Conservation (phyloP, 306 rosid genomes). For the Fagus sylvatica region DNA sequence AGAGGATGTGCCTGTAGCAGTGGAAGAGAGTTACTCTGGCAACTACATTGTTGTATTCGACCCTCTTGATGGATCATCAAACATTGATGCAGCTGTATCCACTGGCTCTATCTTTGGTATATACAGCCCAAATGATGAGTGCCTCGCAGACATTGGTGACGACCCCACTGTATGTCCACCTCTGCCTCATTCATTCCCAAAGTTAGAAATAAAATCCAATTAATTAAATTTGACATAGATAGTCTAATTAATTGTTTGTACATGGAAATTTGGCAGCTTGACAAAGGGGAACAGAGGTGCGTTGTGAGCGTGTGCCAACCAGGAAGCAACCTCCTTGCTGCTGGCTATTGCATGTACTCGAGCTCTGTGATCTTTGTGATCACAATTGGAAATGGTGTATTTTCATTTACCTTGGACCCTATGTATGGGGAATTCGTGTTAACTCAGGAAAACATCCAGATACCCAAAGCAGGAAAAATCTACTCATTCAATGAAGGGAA, state of each 20-base stretch:
- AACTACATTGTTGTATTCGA: conserved; percentile 95
- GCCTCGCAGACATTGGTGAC: conserved; percentile 69
- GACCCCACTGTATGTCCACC: conserved; percentile 57
- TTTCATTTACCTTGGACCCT: conserved; percentile 78
- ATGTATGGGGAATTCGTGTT: conserved; percentile 89
- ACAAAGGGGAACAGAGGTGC: conserved; percentile 55
- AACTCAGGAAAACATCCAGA: conserved; percentile 77
- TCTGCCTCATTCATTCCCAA: background rate
- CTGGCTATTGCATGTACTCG: conserved; percentile 99
- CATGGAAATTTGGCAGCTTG: conserved; percentile 57
- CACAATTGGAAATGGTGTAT: conserved; percentile 85
- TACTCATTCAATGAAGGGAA: conserved; percentile 98
- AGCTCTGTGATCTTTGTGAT: conserved; percentile 91
- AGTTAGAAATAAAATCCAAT: background rate
- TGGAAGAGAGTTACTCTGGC: conserved; percentile 97
- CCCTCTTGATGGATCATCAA: conserved; percentile 97
- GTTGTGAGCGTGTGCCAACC: conserved; percentile 94
- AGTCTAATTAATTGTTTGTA: background rate
- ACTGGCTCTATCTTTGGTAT: conserved; percentile 98
- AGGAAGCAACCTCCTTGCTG: conserved; percentile 94
- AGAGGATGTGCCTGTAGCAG: conserved; percentile 98
- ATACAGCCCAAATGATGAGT: conserved; percentile 95
- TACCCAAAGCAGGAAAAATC: conserved; percentile 87
- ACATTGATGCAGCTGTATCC: conserved; percentile 94
- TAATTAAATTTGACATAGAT: too few species aligned